A percentile compares a stretch with the other conserved stretches of the same genome.
Evolutionary conservation across 192 early-diverging fungal genomes (phyloP).

Genomic region (Backusella macrospora): DNA sequence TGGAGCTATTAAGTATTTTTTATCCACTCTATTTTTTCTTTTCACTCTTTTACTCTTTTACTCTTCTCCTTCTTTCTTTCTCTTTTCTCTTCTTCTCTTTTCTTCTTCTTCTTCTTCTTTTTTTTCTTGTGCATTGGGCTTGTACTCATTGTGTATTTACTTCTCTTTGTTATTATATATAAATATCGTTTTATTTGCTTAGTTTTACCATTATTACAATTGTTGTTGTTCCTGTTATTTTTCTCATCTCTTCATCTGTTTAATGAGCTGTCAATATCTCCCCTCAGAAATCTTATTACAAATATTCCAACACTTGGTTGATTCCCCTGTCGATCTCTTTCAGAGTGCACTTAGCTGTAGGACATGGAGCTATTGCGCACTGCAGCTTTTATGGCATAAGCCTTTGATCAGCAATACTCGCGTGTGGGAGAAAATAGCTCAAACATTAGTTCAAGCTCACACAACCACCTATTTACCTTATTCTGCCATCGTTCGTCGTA

Average conservation of each 20-base stretch:
- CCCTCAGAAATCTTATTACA: slow-evolving; percentile 52
- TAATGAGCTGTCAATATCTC: slow-evolving; percentile 25
- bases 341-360: slow-evolving; percentile 54
- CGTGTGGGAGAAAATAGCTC: slow-evolving; percentile 30
- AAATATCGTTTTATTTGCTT: neutral
- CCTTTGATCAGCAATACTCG: slow-evolving; percentile 41
- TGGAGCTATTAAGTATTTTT: neutral
- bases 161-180: too few species aligned
- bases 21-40: neutral
- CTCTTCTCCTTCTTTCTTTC: too few species aligned
- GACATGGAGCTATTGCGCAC: slow-evolving; percentile 56
- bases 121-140: neutral
- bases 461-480: slow-evolving; percentile 47
- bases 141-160: neutral
- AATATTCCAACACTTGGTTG: slow-evolving; percentile 46
- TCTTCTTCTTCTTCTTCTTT: neutral
- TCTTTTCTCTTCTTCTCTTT: neutral
- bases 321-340: slow-evolving; percentile 45
- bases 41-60: neutral
- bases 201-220: too few species aligned
- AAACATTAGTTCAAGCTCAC: slow-evolving; percentile 21
- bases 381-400: slow-evolving; percentile 59
- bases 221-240: neutral
- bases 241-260: neutral
- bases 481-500: slow-evolving; percentile 49